Evolutionary conservation across 1,284 basidiomycete genomes (phyloP).

Genomic region (Anthracocystis setariae): DNA sequence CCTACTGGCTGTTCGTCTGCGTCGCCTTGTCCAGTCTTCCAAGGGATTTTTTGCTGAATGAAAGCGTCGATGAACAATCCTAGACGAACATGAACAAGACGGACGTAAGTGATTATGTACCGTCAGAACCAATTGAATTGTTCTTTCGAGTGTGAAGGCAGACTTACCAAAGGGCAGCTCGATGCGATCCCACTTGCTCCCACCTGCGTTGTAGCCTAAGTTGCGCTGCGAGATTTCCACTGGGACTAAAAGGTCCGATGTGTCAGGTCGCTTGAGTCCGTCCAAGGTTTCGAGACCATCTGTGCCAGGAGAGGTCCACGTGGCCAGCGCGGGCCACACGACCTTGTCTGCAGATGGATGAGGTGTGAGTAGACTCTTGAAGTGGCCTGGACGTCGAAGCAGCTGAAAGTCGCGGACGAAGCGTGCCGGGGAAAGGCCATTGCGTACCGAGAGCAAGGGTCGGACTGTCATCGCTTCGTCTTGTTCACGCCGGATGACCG

Average conservation of each 20-base stretch:
- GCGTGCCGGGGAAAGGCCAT: constrained; percentile 23
- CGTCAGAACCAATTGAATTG: not conserved
- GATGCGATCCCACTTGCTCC: constrained; percentile 43
- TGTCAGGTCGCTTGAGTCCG: constrained; percentile 30
- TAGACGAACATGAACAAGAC: not conserved
- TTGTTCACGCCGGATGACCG: not conserved
- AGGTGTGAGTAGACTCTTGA: constrained; percentile 20
- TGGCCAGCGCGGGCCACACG: constrained; percentile 41
- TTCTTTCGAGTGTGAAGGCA: not conserved
- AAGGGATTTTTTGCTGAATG: constrained; percentile 44
- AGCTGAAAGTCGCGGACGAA: constrained; percentile 32
- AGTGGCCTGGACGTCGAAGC: constrained; percentile 25
- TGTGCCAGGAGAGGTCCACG: constrained; percentile 24
- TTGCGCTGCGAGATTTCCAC: constrained; percentile 46
- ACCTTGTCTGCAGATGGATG: constrained; percentile 18
- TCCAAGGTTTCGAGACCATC: constrained; percentile 38
- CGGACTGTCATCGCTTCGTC: constrained; percentile 24
- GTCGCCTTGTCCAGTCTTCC: constrained; percentile 1
- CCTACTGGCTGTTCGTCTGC: constrained; percentile 30
- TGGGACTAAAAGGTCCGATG: constrained; percentile 28
- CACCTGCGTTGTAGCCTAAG: constrained; percentile 41
- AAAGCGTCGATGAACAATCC: constrained; percentile 54
- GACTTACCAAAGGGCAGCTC: constrained; percentile 44
- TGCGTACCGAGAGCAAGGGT: constrained; percentile 13
- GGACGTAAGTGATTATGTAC: too few species aligned